Evolutionary conservation across 352 stramenopile genomes (phyloP).

Genomic region (Globisporangium lucens): DNA sequence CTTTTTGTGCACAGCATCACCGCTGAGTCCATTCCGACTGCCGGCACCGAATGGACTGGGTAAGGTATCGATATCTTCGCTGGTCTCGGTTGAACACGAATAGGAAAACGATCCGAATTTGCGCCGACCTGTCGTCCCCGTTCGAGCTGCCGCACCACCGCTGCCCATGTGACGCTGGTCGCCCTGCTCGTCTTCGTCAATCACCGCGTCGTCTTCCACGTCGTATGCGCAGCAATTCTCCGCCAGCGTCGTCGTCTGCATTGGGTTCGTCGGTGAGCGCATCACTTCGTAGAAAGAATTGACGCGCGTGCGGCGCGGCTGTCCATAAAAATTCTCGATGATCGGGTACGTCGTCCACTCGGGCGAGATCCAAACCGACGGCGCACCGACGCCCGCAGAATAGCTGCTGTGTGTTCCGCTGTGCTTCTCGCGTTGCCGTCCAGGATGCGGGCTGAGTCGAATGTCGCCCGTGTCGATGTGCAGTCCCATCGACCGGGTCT

Average conservation of each 20-base stretch:
- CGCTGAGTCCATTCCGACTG: slow-evolving; percentile 1
- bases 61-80: slow-evolving; percentile 37
- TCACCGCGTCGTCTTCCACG: slow-evolving; percentile 17
- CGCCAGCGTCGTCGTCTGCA: slow-evolving; percentile 54
- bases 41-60: slow-evolving; percentile 7
- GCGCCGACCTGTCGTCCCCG: slow-evolving; percentile 20
- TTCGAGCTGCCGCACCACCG: slow-evolving; percentile 1
- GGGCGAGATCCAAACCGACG: slow-evolving; percentile 64
- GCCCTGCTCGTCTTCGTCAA: slow-evolving; percentile 9
- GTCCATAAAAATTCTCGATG: slow-evolving; percentile 80
- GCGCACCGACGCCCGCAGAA: slow-evolving; percentile 26
- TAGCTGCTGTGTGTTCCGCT: slow-evolving; percentile 4
- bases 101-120: slow-evolving; percentile 57
- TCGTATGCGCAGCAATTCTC: slow-evolving; percentile 57
- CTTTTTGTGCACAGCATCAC: slow-evolving; percentile 9
- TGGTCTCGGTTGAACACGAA: slow-evolving; percentile 71
- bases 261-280: slow-evolving; percentile 62
- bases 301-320: slow-evolving; percentile 34
- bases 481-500: not conserved
- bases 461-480: slow-evolving; percentile 12
- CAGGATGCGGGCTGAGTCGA: slow-evolving; percentile 4
- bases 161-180: not conserved
- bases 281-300: slow-evolving; percentile 86
- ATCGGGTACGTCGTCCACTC: slow-evolving; percentile 74
- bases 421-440: slow-evolving; percentile 1